Evolutionary conservation across 352 stramenopile genomes (phyloP), one percentile per base, ranked within the genome.

Genomic region (Halophytophthora batemanensis): DNA sequence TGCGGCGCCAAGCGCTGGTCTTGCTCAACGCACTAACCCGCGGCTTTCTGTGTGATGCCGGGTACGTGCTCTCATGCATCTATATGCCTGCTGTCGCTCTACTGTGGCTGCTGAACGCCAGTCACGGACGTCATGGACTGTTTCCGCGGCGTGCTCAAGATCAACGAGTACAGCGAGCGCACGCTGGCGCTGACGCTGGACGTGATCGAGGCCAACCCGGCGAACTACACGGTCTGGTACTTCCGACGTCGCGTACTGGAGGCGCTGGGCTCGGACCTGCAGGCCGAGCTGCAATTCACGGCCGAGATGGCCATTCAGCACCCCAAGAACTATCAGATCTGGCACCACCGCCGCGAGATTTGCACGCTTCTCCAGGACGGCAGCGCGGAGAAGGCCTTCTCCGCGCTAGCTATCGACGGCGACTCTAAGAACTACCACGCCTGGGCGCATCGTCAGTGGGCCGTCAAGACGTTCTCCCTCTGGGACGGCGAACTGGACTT

Each of bases 301-400:
- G 83, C 91, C 56, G 71, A 82, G 35, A 85, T 98, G 64, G 94
- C 93, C 28, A 82, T 97, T 22, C 66, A 78, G 21, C 95, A 98
- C 77, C 96, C 97, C 3, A 99, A 99, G 77, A 99, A 99, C 77
- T 99, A 99, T 79, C 97, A 99, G 72, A 96, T 99, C 63, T 99
- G 96, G 96, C 97, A 99, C 76, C 96, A 99, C 70, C 94, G 96
- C 18, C 82, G 96, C 39, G 93, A 95, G 53, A 79, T 99, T 25
- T 90, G 97, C 54, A 74, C 91, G 42, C 69, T 84, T 51, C 45
- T 95, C 54, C 54, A 79, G 12, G 70, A 98, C 66, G 77, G 77
- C 23, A 77, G 80, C 49, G 51, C 75, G 13, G 97, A 99, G 74
- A 84, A 99, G 50, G 61, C 55, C 8, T 98, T 99, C 59, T 90